These are phyloP conservation scores for Phaeophleospora eucalypticola DNA, from an alignment of 2,329 filamentous ascomycete genomes.

Conservation along the genomic window DNA sequence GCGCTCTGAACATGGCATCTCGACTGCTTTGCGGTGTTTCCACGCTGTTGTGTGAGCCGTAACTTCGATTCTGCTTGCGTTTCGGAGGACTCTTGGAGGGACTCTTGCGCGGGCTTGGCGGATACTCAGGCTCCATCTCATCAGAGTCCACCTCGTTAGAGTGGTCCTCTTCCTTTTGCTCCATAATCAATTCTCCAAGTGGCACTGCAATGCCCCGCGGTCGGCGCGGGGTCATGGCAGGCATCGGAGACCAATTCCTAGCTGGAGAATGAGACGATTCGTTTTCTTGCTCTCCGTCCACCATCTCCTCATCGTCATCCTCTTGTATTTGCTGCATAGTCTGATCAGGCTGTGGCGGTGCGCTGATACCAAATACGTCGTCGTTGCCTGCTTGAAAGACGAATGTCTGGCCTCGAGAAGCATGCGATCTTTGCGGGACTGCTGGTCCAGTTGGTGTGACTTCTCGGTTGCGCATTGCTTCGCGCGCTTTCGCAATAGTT, in stretches of 20 bases:
- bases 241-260: conserved; percentile 32
- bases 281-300: conserved; percentile 47
- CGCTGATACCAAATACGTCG: conserved; percentile 18
- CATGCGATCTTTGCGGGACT: conserved; percentile 13
- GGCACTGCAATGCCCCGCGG: conserved; percentile 30
- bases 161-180: conserved; percentile 22
- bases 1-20: conserved; percentile 17
- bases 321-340: conserved; percentile 13
- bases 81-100: conserved; percentile 29
- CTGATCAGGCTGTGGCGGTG: conserved; percentile 4
- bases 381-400: conserved; percentile 22
- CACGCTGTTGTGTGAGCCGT: not conserved
- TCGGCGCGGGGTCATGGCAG: conserved; percentile 23
- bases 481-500: conserved; percentile 26
- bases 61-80: conserved; percentile 3
- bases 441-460: conserved; percentile 23
- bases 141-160: no score
- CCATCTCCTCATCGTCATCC: conserved; percentile 34
- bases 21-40: conserved; percentile 25
- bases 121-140: conserved; percentile 32
- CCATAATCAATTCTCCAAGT: conserved; percentile 29
- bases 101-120: conserved; percentile 34
- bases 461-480: conserved; percentile 20
- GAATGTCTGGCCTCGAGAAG: conserved; percentile 19
- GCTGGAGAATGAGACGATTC: conserved; percentile 41